These are phyloP conservation scores for Candida railenensis DNA, from an alignment of 805 yeast species.

Conservation along the genomic window DNA sequence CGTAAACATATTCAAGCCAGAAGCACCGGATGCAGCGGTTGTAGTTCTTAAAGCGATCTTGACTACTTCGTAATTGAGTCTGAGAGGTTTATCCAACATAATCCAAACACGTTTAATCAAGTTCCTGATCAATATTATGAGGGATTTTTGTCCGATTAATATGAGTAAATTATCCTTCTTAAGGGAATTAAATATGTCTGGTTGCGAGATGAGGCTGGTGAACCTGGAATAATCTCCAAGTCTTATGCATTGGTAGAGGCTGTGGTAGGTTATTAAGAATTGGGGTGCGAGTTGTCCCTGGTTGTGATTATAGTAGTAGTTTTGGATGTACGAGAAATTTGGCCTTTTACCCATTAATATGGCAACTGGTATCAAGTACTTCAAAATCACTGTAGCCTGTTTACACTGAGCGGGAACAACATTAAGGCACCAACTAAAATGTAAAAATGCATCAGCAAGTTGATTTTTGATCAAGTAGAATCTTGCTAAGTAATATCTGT, in stretches of 20 bases:
- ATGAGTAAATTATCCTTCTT: conserved; percentile 30
- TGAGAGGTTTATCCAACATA: conserved; percentile 19
- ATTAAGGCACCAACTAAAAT: conserved; percentile 54
- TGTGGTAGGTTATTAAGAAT: conserved; percentile 32
- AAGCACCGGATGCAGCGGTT: conserved; percentile 1
- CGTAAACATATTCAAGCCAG: neutral
- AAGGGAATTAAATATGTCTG: conserved; percentile 36
- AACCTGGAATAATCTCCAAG: conserved; percentile 43
- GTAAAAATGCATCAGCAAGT: conserved; percentile 45
- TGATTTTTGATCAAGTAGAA: conserved; percentile 55
- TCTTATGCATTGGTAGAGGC: conserved; percentile 35
- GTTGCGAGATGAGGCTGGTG: conserved; percentile 24
- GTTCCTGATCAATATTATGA: conserved; percentile 48
- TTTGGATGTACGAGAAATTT: conserved; percentile 17
- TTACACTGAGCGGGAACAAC: conserved; percentile 26
- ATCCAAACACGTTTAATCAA: conserved; percentile 35
- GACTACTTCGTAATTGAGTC: conserved; percentile 28
- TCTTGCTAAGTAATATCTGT: conserved; percentile 53
- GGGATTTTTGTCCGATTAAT: conserved; percentile 44
- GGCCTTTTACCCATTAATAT: conserved; percentile 58
- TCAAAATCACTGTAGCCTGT: conserved; percentile 42
- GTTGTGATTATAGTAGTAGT: conserved; percentile 10
- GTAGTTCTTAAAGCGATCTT: conserved; percentile 19
- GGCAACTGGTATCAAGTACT: conserved; percentile 51
- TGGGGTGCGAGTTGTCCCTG: conserved; percentile 8